These are phyloP conservation scores for Aspergillus melleus DNA, from an alignment of 2,329 filamentous ascomycete species.

Conservation along the genomic window DNA sequence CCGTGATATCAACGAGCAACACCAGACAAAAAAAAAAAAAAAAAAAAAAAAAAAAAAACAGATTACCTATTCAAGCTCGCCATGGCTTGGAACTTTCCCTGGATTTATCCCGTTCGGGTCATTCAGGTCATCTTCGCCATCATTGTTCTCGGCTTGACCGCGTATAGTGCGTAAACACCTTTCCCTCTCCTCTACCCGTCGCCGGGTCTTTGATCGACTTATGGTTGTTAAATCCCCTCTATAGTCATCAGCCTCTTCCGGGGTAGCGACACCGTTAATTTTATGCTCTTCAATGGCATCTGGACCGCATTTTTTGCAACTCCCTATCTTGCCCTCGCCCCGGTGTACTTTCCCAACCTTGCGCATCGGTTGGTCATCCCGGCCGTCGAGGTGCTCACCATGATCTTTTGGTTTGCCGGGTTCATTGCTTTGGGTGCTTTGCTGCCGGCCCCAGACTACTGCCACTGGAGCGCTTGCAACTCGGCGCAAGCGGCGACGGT, in stretches of 20 bases:
- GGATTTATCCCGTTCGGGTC: conserved; percentile 58
- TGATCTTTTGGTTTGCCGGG: conserved; percentile 88
- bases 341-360: conserved; percentile 59
- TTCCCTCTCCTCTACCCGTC: too few relatives aligned
- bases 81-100: conserved; percentile 22
- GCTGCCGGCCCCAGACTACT: conserved; percentile 57
- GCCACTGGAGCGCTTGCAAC: conserved; percentile 58
- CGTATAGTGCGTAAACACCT: conserved; percentile 60
- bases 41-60: too few relatives aligned
- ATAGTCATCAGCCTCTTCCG: conserved; percentile 57
- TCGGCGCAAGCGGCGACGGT: conserved; percentile 55
- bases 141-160: conserved; percentile 72
- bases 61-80: not conserved
- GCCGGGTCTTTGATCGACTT: not conserved
- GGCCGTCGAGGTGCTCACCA: conserved; percentile 68
- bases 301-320: conserved; percentile 73
- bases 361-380: conserved; percentile 68
- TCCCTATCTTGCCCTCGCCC: conserved; percentile 68
- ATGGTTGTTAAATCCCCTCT: not conserved
- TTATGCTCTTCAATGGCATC: conserved; percentile 75
- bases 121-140: conserved; percentile 68
- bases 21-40: too few relatives aligned
- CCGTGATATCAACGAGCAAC: not conserved
- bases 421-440: conserved; percentile 73
- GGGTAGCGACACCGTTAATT: conserved; percentile 64